Conservation (phyloP, 2,329 filamentous ascomycete species). For the Teratosphaeria nubilosa region DNA sequence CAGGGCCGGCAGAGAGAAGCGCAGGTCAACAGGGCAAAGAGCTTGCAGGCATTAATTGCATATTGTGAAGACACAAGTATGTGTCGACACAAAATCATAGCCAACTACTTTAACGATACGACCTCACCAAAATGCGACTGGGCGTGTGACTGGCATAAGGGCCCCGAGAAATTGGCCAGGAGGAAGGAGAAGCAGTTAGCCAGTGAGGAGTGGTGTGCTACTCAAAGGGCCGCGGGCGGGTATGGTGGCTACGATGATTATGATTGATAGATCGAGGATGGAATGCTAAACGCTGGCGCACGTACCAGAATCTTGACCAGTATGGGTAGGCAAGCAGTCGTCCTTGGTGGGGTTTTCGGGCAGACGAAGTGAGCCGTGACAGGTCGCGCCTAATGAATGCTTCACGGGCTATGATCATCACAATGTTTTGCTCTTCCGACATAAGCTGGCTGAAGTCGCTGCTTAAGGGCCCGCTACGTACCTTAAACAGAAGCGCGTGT, state of each 20-base stretch:
- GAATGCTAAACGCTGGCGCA: not conserved
- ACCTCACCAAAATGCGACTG: constrained; percentile 29
- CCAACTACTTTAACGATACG: constrained; percentile 64
- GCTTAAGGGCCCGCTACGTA: not conserved
- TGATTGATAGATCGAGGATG: not conserved
- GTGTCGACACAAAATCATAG: constrained; percentile 69
- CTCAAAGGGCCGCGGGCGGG: constrained; percentile 34
- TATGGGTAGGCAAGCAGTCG: no score
- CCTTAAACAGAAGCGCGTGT: not conserved
- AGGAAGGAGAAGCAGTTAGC: constrained; percentile 35
- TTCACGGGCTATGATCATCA: no score
- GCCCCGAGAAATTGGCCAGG: constrained; percentile 23
- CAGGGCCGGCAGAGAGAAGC: constrained; percentile 34
- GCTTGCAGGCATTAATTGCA: constrained; percentile 49
- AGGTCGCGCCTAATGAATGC: no score
- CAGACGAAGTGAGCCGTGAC: no score
- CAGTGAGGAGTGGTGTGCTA: constrained; percentile 41
- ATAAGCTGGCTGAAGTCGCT: not conserved
- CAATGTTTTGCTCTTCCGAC: no score
- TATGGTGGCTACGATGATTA: constrained; percentile 21
- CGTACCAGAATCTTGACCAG: no score
- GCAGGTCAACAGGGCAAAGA: constrained; percentile 32
- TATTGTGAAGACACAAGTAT: constrained; percentile 69
- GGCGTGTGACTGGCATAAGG: constrained; percentile 41
- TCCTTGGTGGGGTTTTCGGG: no score